Evolutionary conservation across 192 early-diverging fungal species (phyloP).

Genomic region (Coemansia sp.): DNA sequence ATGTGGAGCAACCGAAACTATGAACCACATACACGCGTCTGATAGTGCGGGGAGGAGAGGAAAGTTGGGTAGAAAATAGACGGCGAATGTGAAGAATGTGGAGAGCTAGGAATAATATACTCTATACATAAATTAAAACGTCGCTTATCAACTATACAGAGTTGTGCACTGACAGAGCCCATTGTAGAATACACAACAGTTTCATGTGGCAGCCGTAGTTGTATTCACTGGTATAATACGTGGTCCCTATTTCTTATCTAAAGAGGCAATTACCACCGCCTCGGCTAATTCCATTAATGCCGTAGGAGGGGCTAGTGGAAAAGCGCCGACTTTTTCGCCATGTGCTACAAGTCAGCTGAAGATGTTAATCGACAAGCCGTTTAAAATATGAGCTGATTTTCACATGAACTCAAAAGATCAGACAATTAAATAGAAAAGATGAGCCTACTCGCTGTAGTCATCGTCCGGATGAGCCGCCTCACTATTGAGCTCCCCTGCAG

Average conservation of each 20-base stretch:
- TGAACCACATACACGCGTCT: constrained; percentile 1
- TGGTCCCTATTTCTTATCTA: neutral
- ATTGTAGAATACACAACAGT: too few relatives aligned
- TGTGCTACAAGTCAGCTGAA: neutral
- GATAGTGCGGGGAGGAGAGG: neutral
- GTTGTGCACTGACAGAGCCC: too few relatives aligned
- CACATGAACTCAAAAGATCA: neutral
- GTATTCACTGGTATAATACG: too few relatives aligned
- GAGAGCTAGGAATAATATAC: neutral
- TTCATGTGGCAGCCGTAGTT: too few relatives aligned
- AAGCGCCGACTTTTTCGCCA: neutral
- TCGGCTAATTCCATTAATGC: neutral
- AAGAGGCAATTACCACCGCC: neutral
- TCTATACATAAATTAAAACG: neutral
- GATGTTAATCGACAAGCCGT: neutral
- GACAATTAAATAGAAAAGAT: neutral
- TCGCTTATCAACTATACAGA: too few relatives aligned
- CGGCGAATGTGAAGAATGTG: neutral
- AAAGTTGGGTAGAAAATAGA: neutral
- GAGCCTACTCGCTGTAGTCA: constrained; percentile 8
- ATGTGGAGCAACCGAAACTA: neutral
- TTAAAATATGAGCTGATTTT: neutral
- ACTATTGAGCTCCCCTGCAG: neutral
- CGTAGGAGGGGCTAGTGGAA: neutral
- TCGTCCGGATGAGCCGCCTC: constrained; percentile 11